phyloP scores from a whole-genome alignment of 257 asterid species.

The Penstemon barbatus region DNA sequence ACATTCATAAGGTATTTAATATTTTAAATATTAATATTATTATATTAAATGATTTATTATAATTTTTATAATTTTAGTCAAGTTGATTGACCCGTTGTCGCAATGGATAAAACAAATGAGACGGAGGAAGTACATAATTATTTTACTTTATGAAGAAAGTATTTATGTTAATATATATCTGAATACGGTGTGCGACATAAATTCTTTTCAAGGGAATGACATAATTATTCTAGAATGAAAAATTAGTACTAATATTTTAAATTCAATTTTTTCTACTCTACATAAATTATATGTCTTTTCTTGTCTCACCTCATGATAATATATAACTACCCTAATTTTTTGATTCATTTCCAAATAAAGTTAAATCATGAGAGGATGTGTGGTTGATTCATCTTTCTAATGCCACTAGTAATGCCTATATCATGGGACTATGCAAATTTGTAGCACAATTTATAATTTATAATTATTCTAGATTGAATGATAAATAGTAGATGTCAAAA shows the following conservation, averaged over 20 bases:
- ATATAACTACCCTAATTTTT: slow-evolving; percentile 9
- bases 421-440: slow-evolving; percentile 24
- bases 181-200: neutral
- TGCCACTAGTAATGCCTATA: slow-evolving; percentile 9
- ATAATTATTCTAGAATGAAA: neutral
- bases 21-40: no score
- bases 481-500: no score
- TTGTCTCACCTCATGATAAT: neutral
- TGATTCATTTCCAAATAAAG: slow-evolving; percentile 19
- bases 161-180: neutral
- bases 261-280: neutral
- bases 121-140: no score
- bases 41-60: no score
- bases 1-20: no score
- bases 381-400: slow-evolving; percentile 12
- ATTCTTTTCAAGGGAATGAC: no score
- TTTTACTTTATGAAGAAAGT: no score
- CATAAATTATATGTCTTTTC: neutral
- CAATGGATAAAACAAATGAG: no score
- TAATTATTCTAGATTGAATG: neutral
- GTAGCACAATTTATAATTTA: neutral
- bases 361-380: neutral
- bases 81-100: no score
- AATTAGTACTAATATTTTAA: neutral
- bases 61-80: no score